Base-by-base conservation (phyloP, 2,329 filamentous ascomycete genomes). In the Nemania serpens region DNA sequence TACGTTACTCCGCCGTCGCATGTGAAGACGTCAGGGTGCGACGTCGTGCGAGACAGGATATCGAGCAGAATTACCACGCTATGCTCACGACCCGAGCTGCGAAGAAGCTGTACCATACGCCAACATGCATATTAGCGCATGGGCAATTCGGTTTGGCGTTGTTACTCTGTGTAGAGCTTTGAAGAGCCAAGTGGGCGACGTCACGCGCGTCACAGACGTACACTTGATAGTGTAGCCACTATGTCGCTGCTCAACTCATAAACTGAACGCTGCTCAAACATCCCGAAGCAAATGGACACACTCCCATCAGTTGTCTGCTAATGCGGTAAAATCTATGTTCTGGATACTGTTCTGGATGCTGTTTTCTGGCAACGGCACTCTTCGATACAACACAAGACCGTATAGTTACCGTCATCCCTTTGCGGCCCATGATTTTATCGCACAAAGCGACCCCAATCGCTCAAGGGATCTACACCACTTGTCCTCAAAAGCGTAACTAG, bases 151-250 rank as follows among this genome's bases (percentile, higher is more conserved):
- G 58, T 2, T 74, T 75, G 1, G 74, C 75, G 58, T 76, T 76
- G 59, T 78, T 77, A 3, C 71, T 76, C 1, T n/a, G 76, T 75
- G 46, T 76, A 77, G 5, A 78, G 75, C 76, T 53, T 77, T 75
- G 49, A 77, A 77, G 55, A 73, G 77, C 0, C 74, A 75, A 0
- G 67, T 73, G 9, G 77, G 62, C 10, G 62, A 64, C 48, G 18
- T 75, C 69, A 17, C 62, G 2, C 52, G 46, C 17, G 58, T 59
- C 56, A 48, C 57, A 15, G 6, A 69, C 63, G 41, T 70, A 33
- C 67, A 65, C 46, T 68, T 66, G 47, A 74, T 66, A 7, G 75
- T 78, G 73, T 66, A 7, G 75, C 78, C 20, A 72, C 65, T 76
- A 78, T 78, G 47, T 78, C 75, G 6, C 66, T 68, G 15, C 54